Evolutionary conservation across 306 rosid species (phyloP), one percentile per base, ranked within the genome.

Genomic region (Cyclanthera cordifolia): DNA sequence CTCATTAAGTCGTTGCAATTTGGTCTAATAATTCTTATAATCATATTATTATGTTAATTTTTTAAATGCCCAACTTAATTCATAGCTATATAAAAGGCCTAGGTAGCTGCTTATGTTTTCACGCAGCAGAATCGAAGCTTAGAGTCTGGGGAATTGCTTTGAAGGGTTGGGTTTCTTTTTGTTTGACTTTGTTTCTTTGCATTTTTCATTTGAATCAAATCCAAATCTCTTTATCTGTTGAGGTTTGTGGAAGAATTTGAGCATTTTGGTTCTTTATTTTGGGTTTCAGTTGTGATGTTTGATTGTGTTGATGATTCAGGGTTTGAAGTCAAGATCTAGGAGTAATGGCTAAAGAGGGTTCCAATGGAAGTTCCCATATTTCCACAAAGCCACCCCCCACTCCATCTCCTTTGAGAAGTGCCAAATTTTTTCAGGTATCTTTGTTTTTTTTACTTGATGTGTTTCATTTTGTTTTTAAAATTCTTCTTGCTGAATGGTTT

Each of bases 361-460:
- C 96, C 37, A 77, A 92, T 78, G 96, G 85, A 63, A 83, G 74
- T 48, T 72, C 73, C 43, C 59, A 65, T 69, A 52, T 74, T 70
- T 23, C 85, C 32, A 4, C 80, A 28, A 92, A 89, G 79, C 76
- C 77, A 67, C 96, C 97, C 51, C 96, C 95, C 20, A 17, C 58
- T 79, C 97, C 97, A 52, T 91, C 97, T 69, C 96, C 96, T 30
- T 43, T 88, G 85, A 92, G 97, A 52, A 85, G 80, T 70, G 86
- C 97, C 74, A 91, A 91, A 67, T 91, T 87, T 85, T 86, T 70
- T 68, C 95, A 88, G 95, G 97, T 91, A 30, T 50, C 56, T 30
- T 49, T 54, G 28, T 41, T 14, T 15, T 12, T 24, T 37, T 1
- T 10, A 12, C 14, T 46, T 73, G 58, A 69, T 67, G 10, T 34